Evolutionary conservation across 2,329 filamentous ascomycete species (phyloP).

Genomic region (Pseudogymnoascus sp.): DNA sequence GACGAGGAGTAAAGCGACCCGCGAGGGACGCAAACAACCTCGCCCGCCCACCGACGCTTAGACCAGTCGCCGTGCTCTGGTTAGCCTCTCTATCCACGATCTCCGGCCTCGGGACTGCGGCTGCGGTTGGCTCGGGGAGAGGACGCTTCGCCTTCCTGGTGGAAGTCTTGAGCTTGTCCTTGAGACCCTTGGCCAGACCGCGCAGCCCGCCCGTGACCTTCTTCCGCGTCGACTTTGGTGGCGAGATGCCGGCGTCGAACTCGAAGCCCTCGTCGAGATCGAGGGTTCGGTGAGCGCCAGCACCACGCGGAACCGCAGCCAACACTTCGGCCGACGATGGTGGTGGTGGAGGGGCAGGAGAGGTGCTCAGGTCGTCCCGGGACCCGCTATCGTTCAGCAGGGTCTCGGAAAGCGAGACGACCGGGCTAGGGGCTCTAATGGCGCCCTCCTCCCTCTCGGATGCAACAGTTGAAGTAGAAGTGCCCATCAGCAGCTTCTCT

Average conservation of each 20-base stretch:
- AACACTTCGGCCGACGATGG: not conserved
- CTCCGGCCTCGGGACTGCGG: not conserved
- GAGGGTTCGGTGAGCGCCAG: not conserved
- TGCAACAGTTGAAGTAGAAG: not conserved
- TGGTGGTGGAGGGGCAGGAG: not conserved
- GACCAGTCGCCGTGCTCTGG: not conserved
- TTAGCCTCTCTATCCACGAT: not conserved
- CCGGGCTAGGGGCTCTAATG: not conserved
- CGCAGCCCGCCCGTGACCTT: not conserved
- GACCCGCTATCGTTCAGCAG: not conserved
- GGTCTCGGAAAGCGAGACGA: not conserved
- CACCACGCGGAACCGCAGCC: not conserved
- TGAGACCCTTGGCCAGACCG: not conserved
- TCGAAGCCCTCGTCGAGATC: conserved; percentile 3
- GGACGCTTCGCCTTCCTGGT: not conserved
- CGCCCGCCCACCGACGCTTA: not conserved
- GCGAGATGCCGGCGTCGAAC: not conserved
- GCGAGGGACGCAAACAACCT: not conserved
- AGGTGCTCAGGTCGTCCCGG: not conserved
- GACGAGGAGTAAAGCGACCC: not conserved
- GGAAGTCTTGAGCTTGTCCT: not conserved
- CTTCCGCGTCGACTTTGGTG: not conserved
- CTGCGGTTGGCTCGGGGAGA: not conserved
- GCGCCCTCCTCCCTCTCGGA: not conserved
- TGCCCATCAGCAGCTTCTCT: not conserved